Percentiles rank a stretch among this genome's conserved stretches.
phyloP scores from a whole-genome alignment of 495 filamentous ascomycete species.

The Penicillium simplicissimum region DNA sequence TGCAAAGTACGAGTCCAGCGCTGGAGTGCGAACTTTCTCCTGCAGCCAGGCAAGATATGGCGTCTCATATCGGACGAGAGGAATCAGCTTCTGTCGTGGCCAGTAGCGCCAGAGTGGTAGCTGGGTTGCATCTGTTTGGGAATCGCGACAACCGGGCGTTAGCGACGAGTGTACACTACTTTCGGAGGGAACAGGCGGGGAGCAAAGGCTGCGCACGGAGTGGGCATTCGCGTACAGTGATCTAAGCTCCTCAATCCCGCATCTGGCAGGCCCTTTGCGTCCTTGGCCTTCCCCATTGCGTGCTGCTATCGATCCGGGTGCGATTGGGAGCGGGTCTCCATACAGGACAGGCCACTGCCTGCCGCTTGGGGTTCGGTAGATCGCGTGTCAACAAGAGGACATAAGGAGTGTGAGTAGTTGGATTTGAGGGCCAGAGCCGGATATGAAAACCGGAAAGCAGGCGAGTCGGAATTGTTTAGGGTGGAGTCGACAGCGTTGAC shows the following conservation, averaged over 20 bases:
- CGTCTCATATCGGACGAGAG: conserved; percentile 91
- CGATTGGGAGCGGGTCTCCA: conserved; percentile 25
- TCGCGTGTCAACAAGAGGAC: conserved; percentile 19
- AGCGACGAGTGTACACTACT: conserved; percentile 3
- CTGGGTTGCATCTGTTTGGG: conserved; percentile 67
- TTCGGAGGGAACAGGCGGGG: neutral
- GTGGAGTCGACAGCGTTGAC: neutral
- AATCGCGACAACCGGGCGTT: conserved; percentile 11
- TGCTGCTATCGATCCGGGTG: conserved; percentile 25
- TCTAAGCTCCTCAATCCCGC: conserved; percentile 71
- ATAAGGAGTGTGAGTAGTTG: conserved; percentile 13
- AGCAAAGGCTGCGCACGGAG: neutral
- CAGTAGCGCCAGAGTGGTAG: conserved; percentile 89
- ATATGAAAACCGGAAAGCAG: conserved; percentile 1
- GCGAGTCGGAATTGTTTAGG: conserved; percentile 6
- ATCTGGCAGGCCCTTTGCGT: conserved; percentile 52
- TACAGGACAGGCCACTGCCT: conserved; percentile 29
- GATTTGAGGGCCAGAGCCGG: too few relatives aligned
- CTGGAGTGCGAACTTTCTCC: conserved; percentile 70
- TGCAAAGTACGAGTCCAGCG: conserved; percentile 93
- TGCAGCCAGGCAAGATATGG: conserved; percentile 88
- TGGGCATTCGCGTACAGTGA: conserved; percentile 62
- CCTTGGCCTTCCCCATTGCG: conserved; percentile 38
- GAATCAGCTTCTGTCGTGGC: conserved; percentile 77
- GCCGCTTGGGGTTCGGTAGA: conserved; percentile 18